Evolutionary conservation across 75 land plant species (phyloP), one percentile per base, ranked within the genome.

Genomic region (Larix kaempferi): DNA sequence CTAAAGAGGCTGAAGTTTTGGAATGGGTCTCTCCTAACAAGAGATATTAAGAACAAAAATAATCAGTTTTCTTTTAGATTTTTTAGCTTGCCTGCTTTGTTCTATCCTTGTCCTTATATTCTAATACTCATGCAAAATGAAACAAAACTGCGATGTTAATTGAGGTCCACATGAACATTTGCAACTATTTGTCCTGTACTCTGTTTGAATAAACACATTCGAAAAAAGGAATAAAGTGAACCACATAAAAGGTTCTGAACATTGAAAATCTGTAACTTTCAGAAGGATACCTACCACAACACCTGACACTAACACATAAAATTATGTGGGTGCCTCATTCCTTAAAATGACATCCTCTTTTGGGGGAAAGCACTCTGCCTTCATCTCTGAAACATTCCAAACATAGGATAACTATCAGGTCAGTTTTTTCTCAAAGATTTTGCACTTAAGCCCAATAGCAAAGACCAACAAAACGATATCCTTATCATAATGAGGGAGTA

Each of bases 301-400:
- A 44, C 94, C 92, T 27, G 85, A 76, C 6, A 90, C 85, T 22
- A 92, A 57, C 5, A 92, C 82, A 78, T 92, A 92, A 56, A 92
- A 88, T 26, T 82, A 88, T 56, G 94, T 84, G 13, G 94, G 94
- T 57, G 90, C 88, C 75, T 92, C 94, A 78, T 92, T 92, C 57
- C 83, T 78, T 60, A 89, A 77, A 66, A 85, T 89, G 76, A 89
- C 80, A 65, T 89, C 91, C 56, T 87, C 91, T 59, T 80, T 78
- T 25, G 91, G 91, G 52, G 90, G 89, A 63, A 82, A 88, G 62
- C 85, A 89, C 74, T 89, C 91, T 35, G 87, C 89, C 80, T 83
- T 89, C 91, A 89, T 89, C 77, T 89, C 90, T 14, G 91, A 80
- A 26, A 89, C 91, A 89, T 89, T 23, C 54, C n/a, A 27, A 62